Base-by-base conservation (phyloP, 2,329 filamentous ascomycete species). In the Dryadomyces quercus-mongolicae region DNA sequence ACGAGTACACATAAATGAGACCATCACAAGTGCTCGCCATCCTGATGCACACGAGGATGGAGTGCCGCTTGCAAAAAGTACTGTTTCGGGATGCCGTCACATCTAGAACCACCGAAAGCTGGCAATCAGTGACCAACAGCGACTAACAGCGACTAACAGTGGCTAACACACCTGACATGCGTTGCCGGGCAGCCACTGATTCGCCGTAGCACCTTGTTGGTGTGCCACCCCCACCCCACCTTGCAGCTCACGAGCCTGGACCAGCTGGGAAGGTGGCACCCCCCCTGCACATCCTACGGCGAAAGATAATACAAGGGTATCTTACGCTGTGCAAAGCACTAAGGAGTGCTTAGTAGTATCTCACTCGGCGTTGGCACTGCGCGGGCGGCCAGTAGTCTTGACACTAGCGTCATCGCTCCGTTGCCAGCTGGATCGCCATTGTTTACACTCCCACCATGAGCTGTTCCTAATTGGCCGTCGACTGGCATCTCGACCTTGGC, bases 401-500 rank as follows among this genome's bases (percentile, higher is more conserved):
- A 15, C 42, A 20, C 43, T 54, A 54, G 48, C 34, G 31, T 43
- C 36, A 54, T 47, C 50, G 45, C 42, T n/a, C 56, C 53, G 49
- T 51, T 43, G 52, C 52, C 44, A 45, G 25, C 38, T 38, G 36
- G 15, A 53, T 43, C 45, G 38, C 56, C 54, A 56, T 60, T 61
- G 60, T 61, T 61, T 61, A 61, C 58, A 56, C 54, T 51, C 53
- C 21, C 43, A 47, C 45, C 22, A 40, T 22, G 13, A 44, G 45
- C 10, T 44, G 51, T 54, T 55, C 55, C 53, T 55, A 59, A 59
- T 61, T 57, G 60, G 52, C 55, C 22, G 22, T 18, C n/a, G 18
- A 8, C 34, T 34, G 12, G 31, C 12, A 20, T 50, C 36, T 21
- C 12, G n/a, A n/a, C 40, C 40, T 20, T 47, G 40, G 49, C 22